Percentiles rank a stretch among this genome's conserved stretches.
Evolutionary conservation across 305 asterid species (phyloP).

Genomic region (Fraxinus baroniana): DNA sequence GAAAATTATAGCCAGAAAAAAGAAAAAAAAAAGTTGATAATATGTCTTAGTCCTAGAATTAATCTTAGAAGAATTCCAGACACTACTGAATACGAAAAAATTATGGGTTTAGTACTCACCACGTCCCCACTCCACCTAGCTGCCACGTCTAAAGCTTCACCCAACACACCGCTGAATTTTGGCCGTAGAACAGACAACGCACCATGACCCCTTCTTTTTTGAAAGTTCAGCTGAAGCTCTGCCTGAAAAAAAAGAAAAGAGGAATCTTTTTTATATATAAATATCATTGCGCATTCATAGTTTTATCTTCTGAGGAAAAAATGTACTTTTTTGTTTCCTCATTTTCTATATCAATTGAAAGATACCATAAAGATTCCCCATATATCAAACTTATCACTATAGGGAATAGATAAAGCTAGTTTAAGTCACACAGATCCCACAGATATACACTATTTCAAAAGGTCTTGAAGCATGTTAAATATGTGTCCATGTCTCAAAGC

Average conservation of each 20-base stretch:
- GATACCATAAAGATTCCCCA: conserved; percentile 3
- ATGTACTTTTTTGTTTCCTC: conserved; percentile 8
- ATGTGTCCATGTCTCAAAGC: conserved; percentile 10
- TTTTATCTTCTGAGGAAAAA: conserved; percentile 20
- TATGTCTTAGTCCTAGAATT: background rate
- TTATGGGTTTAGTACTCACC: conserved; percentile 50
- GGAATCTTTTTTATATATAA: conserved; percentile 11
- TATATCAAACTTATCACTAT: background rate
- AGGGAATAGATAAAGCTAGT: conserved; percentile 4
- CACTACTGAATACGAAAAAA: conserved; percentile 18
- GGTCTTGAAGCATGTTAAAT: conserved; percentile 13
- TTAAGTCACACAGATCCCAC: conserved; percentile 18
- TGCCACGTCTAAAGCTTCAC: conserved; percentile 98
- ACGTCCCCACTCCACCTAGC: conserved; percentile 99
- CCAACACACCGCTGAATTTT: conserved; percentile 96
- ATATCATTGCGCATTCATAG: background rate
- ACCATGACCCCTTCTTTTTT: conserved; percentile 97
- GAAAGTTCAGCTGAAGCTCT: conserved; percentile 92
- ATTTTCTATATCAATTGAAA: conserved; percentile 16
- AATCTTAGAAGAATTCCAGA: conserved; percentile 19
- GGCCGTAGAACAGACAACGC: conserved; percentile 86
- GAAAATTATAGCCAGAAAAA: conserved; percentile 16
- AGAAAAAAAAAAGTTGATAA: conserved; percentile 1
- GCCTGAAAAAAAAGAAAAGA: conserved; percentile 52
- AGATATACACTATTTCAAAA: conserved; percentile 10